Evolutionary conservation across 2,329 filamentous ascomycete species (phyloP).

Genomic region (Colletotrichum brevisporum): DNA sequence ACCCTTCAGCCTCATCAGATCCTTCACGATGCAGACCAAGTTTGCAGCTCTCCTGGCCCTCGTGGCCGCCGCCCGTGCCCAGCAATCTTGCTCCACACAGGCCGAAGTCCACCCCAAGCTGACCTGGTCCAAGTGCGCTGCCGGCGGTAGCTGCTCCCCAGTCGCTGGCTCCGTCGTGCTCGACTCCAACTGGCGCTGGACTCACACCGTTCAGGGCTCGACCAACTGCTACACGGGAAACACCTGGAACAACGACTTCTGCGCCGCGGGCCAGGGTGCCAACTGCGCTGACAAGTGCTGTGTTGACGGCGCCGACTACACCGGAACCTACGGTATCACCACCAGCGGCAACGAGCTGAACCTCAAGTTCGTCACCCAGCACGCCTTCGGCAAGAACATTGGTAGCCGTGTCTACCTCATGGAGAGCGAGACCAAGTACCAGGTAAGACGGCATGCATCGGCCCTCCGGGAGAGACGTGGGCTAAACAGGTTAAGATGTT

Average conservation of each 20-base stretch:
- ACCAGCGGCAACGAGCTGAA: constrained; percentile 65
- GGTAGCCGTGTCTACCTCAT: constrained; percentile 76
- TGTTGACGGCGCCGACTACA: constrained; percentile 68
- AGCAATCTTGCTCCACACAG: constrained; percentile 64
- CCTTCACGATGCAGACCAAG: constrained; percentile 47
- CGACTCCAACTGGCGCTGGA: constrained; percentile 75
- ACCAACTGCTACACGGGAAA: constrained; percentile 73
- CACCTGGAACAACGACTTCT: constrained; percentile 56
- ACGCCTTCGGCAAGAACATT: constrained; percentile 61
- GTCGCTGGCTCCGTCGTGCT: constrained; percentile 67
- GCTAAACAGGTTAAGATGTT: constrained; percentile 66
- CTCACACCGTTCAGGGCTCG: constrained; percentile 60
- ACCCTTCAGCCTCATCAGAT: constrained; percentile 28
- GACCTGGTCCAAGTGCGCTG: constrained; percentile 67
- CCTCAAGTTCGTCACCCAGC: constrained; percentile 71
- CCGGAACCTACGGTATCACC: constrained; percentile 66
- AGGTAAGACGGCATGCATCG: constrained; percentile 69
- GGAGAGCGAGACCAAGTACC: constrained; percentile 72
- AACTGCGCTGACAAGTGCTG: constrained; percentile 65
- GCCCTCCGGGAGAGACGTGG: rapidly evolving
- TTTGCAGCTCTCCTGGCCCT: constrained; percentile 55
- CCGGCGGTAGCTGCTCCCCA: constrained; percentile 63
- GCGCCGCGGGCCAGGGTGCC: constrained; percentile 52
- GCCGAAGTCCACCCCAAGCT: constrained; percentile 67
- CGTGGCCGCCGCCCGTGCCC: constrained; percentile 60